A percentile compares a stretch with the other conserved stretches of the same genome.
Evolutionary conservation across 257 asterid species (phyloP).

Genomic region (Ligustrum vulgare): DNA sequence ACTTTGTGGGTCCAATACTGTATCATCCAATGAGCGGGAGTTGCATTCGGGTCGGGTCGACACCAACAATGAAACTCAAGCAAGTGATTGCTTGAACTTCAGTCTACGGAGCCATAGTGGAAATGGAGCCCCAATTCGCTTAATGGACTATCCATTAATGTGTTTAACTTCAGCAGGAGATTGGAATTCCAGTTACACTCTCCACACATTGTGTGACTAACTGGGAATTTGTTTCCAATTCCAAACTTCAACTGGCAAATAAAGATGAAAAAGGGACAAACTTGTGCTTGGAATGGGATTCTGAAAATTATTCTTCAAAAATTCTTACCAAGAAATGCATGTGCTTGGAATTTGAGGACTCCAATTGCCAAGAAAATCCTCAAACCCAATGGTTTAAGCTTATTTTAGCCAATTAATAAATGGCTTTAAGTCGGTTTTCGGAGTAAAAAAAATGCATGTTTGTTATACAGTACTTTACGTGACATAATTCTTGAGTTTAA

Average conservation of each 20-base stretch:
- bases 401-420: constrained; percentile 23
- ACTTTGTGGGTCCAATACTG: constrained; percentile 18
- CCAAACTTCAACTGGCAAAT: constrained; percentile 33
- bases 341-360: constrained; percentile 12
- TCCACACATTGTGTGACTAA: constrained; percentile 31
- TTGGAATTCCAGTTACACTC: constrained; percentile 34
- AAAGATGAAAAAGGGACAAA: constrained; percentile 35
- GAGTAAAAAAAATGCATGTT: too few relatives aligned
- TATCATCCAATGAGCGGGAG: constrained; percentile 44
- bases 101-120: constrained; percentile 33
- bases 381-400: constrained; percentile 48
- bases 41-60: constrained; percentile 24
- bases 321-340: constrained; percentile 39
- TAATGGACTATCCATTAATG: constrained; percentile 22
- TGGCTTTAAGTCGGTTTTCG: not conserved
- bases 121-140: constrained; percentile 26
- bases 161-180: constrained; percentile 42
- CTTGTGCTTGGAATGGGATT: constrained; percentile 50
- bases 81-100: constrained; percentile 26
- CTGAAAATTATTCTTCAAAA: constrained; percentile 12
- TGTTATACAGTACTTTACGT: too few relatives aligned
- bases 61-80: constrained; percentile 5
- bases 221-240: constrained; percentile 30
- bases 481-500: too few relatives aligned
- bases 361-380: constrained; percentile 19